Evolutionary conservation across 2,329 filamentous ascomycete species (phyloP).

Genomic region (Aspergillus terreus): DNA sequence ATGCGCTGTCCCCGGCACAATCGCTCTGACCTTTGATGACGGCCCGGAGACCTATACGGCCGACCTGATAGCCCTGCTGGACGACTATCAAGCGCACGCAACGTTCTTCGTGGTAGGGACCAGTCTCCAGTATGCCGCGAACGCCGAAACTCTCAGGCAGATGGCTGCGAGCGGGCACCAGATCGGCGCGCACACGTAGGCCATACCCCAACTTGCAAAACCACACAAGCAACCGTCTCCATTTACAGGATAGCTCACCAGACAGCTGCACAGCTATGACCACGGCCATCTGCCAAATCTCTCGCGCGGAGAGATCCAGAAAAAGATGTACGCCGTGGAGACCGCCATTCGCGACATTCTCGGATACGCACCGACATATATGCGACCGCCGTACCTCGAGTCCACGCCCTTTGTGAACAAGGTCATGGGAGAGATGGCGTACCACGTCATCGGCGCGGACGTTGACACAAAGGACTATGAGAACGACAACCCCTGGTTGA

Average conservation of each 20-base stretch:
- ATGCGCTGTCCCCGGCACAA: slow-evolving; percentile 47
- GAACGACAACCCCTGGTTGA: slow-evolving; percentile 28
- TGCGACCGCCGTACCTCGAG: slow-evolving; percentile 45
- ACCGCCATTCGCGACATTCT: slow-evolving; percentile 37
- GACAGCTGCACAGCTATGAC: slow-evolving; percentile 27
- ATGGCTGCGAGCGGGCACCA: slow-evolving; percentile 42
- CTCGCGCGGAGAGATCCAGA: slow-evolving; percentile 25
- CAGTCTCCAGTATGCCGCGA: slow-evolving; percentile 25
- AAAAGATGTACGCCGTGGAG: slow-evolving; percentile 43
- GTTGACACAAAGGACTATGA: slow-evolving; percentile 45
- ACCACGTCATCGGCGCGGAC: slow-evolving; percentile 43
- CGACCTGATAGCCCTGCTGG: slow-evolving; percentile 56
- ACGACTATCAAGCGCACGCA: slow-evolving; percentile 54
- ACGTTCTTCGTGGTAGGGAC: slow-evolving; percentile 61
- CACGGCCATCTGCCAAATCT: slow-evolving; percentile 39
- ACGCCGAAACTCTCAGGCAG: slow-evolving; percentile 26
- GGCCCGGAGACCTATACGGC: slow-evolving; percentile 59
- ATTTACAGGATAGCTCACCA: neutral
- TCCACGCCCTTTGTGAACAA: slow-evolving; percentile 29
- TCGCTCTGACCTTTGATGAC: slow-evolving; percentile 65
- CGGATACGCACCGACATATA: slow-evolving; percentile 46
- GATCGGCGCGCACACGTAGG: slow-evolving; percentile 45
- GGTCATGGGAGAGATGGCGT: slow-evolving; percentile 40
- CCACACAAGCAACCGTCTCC: neutral
- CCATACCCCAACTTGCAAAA: neutral